Conservation (phyloP, 768 basidiomycete genomes). For the Xerocomellus intermedius region DNA sequence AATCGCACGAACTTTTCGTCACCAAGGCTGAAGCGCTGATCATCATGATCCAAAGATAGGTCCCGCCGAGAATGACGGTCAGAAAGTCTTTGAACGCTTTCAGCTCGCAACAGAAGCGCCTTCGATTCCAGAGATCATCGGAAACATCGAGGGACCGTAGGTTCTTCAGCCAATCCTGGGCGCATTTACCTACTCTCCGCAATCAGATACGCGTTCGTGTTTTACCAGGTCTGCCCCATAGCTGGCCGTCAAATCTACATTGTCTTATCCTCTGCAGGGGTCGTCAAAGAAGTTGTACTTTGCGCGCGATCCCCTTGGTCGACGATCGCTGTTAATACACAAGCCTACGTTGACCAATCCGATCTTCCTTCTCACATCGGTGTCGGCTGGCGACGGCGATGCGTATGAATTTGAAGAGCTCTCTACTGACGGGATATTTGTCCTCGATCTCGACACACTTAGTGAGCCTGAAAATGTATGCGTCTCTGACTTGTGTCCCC, state of each 20-base stretch:
- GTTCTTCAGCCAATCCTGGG: constrained; percentile 28
- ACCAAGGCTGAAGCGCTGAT: constrained; percentile 15
- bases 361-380: constrained; percentile 63
- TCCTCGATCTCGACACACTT: constrained; percentile 44
- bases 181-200: background rate
- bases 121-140: constrained; percentile 52
- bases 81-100: constrained; percentile 43
- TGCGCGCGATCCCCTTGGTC: constrained; percentile 80
- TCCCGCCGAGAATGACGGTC: constrained; percentile 70
- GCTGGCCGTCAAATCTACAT: background rate
- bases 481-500: background rate
- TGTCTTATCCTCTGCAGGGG: constrained; percentile 34
- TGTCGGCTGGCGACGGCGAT: constrained; percentile 49
- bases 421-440: constrained; percentile 54
- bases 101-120: constrained; percentile 25
- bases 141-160: constrained; percentile 78
- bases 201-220: constrained; percentile 75
- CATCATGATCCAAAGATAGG: constrained; percentile 43
- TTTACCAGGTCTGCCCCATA: constrained; percentile 59
- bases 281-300: constrained; percentile 56
- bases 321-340: constrained; percentile 80
- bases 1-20: background rate
- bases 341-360: constrained; percentile 48
- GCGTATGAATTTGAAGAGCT: constrained; percentile 61
- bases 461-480: constrained; percentile 26